Base-by-base conservation (phyloP, 371 early-diverging fungal species). In the Rhizopus stolonifer region DNA sequence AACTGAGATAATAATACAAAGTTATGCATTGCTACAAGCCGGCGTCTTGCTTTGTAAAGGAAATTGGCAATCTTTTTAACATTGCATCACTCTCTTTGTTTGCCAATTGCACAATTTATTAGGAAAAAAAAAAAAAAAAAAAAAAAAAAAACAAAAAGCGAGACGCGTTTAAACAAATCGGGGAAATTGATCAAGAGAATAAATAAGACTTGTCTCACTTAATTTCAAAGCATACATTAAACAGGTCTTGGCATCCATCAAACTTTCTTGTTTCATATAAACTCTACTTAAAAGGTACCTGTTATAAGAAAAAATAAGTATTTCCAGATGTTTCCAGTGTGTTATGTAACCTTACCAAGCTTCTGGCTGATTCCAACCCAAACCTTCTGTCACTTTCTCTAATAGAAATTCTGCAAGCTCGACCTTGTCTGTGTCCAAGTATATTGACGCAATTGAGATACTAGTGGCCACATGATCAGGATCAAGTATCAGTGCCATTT, bases 351-450 rank as follows among this genome's bases (percentile, higher is more conserved):
- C 19, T 46, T 63, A 63, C 73, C 73, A 72, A 26, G 69, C 69
- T 38, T 69, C 61, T 11, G 59, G 36, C 46, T 64, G 57, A 39
- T 72, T 60, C 73, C 73, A 72, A 0, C 73, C 73, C 8, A 46
- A 32, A 9, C 67, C 64, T 22, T 52, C 55, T n/a, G 69, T 69
- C 9, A 52, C 55, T 22, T 58, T 61, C 19, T 69, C 64, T 45
- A 72, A 34, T 15, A 69, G 29, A 2, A 56, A 55, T 26, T 72
- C 69, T 3, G 69, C 73, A 13, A 72, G 45, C n/a, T 69, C 69
- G 52, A 53, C 52, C 31, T 72, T 48, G 4, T 45, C 39, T 14
- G 52, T 25, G 21, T 39, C 38, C 4, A 64, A 49, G 39, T 61
- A 69, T 2, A 62, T 46, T 6, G 55, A 56, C 1, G 69, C 69